These are phyloP conservation scores for Eucalyptus sp. DNA, from an alignment of 345 rosid species.

Conservation along the genomic window DNA sequence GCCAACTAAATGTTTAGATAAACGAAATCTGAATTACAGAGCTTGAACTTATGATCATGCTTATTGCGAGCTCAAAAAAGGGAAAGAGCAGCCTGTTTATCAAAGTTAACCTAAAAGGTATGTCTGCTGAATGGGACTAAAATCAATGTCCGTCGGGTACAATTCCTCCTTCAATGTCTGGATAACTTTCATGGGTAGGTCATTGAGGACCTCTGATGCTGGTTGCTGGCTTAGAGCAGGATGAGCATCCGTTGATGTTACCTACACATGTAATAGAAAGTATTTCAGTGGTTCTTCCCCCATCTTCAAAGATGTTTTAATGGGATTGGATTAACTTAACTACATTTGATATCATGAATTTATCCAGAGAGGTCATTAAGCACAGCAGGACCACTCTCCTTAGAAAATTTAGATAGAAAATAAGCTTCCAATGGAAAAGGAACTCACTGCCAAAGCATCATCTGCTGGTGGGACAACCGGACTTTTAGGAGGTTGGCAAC, in stretches of 20 bases:
- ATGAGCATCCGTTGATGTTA: neutral
- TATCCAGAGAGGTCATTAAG: neutral
- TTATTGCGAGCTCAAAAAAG: neutral
- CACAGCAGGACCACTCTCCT: neutral
- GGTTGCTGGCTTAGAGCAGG: neutral
- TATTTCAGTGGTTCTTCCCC: neutral
- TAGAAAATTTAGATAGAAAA: slow-evolving; percentile 9
- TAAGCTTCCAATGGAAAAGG: slow-evolving; percentile 9
- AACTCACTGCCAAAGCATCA: neutral
- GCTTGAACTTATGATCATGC: neutral
- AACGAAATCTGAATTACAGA: neutral
- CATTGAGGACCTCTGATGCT: neutral
- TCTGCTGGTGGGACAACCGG: neutral
- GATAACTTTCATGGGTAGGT: slow-evolving; percentile 45
- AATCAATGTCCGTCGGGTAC: slow-evolving; percentile 62
- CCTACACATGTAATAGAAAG: neutral
- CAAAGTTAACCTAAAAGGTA: slow-evolving; percentile 47
- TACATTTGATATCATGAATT: neutral
- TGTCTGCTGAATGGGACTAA: slow-evolving; percentile 59
- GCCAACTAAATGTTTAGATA: slow-evolving; percentile 39
- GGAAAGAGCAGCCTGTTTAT: neutral
- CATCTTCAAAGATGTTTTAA: neutral
- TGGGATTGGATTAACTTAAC: slow-evolving; percentile 1
- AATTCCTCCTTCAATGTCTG: slow-evolving; percentile 37
- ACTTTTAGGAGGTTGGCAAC: slow-evolving; percentile 7